A percentile compares a stretch with the other conserved stretches of the same genome.
These are phyloP conservation scores for Trichophyton schoenleinii DNA, from an alignment of 2,329 filamentous ascomycete genomes.

Conservation along the genomic window DNA sequence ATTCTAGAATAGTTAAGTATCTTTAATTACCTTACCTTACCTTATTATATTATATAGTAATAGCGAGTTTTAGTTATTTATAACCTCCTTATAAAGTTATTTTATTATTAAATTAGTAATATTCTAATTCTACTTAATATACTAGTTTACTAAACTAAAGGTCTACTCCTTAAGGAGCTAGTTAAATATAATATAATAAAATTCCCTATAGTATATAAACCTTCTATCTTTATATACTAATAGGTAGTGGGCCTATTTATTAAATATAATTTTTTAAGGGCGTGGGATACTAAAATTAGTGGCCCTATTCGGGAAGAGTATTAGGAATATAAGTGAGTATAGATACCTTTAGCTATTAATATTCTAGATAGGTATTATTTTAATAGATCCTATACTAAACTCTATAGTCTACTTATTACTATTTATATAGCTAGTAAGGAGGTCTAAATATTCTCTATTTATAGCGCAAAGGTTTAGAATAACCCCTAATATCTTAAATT, in stretches of 20 bases:
- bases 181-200: background rate
- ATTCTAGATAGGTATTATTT: background rate
- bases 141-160: background rate
- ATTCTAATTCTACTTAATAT: background rate
- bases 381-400: background rate
- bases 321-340: background rate
- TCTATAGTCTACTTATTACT: background rate
- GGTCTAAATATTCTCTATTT: background rate
- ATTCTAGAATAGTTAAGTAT: background rate
- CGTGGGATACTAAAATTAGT: background rate
- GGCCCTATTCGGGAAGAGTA: background rate
- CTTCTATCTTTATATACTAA: background rate
- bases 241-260: background rate
- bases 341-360: background rate
- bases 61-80: background rate
- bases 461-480: background rate
- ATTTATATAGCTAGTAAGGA: background rate
- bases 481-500: background rate
- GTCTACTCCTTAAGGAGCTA: background rate
- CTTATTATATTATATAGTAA: background rate
- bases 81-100: background rate
- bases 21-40: background rate
- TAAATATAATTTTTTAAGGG: background rate
- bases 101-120: background rate
- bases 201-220: background rate